Percentiles rank a stretch among this genome's conserved stretches.
Conservation (phyloP, 257 asterid genomes). For the Fraxinus quadrangulata region DNA sequence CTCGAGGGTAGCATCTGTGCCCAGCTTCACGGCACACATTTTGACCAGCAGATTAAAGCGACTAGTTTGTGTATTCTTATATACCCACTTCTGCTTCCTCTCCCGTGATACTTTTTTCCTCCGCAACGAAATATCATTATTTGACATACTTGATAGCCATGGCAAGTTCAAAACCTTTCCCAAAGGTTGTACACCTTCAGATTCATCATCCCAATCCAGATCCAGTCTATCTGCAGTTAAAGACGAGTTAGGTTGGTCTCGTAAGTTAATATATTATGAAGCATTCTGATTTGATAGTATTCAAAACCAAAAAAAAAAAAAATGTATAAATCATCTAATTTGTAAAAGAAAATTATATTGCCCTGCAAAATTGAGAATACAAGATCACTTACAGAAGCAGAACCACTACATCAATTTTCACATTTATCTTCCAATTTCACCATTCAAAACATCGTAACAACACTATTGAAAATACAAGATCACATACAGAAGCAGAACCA, state of each 20-base stretch:
- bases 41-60: slow-evolving; percentile 45
- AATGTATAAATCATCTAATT: background rate
- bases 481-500: slow-evolving; percentile 13
- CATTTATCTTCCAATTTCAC: slow-evolving; percentile 18
- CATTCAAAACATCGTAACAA: slow-evolving; percentile 2
- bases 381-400: slow-evolving; percentile 10
- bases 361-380: background rate
- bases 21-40: slow-evolving; percentile 57
- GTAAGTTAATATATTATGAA: slow-evolving; percentile 4
- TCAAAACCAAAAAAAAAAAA: too few relatives aligned
- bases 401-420: slow-evolving; percentile 16
- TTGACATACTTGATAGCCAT: slow-evolving; percentile 39
- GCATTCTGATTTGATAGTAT: background rate
- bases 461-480: background rate
- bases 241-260: slow-evolving; percentile 24
- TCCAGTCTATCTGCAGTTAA: slow-evolving; percentile 53
- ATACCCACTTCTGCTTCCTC: slow-evolving; percentile 61
- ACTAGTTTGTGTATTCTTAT: slow-evolving; percentile 26
- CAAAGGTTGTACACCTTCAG: background rate
- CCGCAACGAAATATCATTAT: slow-evolving; percentile 34
- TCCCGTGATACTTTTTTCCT: slow-evolving; percentile 58
- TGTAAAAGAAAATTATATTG: background rate
- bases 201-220: slow-evolving; percentile 42
- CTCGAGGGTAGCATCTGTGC: slow-evolving; percentile 49
- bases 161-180: slow-evolving; percentile 37